A percentile compares a stretch with the other conserved stretches of the same genome.
Evolutionary conservation across 2,329 filamentous ascomycete genomes (phyloP).

Genomic region (Colletotrichum spinosum): DNA sequence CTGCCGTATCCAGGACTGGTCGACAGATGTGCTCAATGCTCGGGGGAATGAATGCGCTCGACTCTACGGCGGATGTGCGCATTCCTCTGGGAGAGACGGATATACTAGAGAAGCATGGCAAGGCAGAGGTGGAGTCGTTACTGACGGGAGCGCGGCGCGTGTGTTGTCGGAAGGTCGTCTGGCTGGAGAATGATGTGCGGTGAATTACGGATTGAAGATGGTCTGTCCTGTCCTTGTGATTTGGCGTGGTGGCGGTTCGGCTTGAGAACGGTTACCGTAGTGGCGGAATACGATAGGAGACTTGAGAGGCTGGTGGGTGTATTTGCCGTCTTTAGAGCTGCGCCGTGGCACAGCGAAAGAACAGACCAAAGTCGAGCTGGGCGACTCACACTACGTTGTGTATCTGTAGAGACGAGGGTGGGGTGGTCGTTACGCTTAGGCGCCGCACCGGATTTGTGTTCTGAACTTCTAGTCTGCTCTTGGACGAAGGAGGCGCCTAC

Average conservation of each 20-base stretch:
- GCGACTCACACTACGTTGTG: not conserved
- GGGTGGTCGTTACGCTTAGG: slow-evolving; percentile 37
- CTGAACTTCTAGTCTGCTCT: slow-evolving; percentile 32
- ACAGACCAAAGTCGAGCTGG: slow-evolving; percentile 24
- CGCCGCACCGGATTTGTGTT: slow-evolving; percentile 30
- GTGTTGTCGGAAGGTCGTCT: slow-evolving; percentile 13
- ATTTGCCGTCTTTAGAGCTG: slow-evolving; percentile 34
- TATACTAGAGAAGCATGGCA: slow-evolving; percentile 33
- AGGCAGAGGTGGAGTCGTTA: slow-evolving; percentile 16
- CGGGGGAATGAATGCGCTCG: slow-evolving; percentile 28
- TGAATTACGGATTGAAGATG: not conserved
- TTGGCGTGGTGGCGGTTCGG: slow-evolving; percentile 34
- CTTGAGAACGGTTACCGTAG: slow-evolving; percentile 23
- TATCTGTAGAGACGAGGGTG: slow-evolving; percentile 32
- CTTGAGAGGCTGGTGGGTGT: slow-evolving; percentile 33
- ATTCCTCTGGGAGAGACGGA: slow-evolving; percentile 35
- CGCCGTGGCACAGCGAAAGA: slow-evolving; percentile 32
- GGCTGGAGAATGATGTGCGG: slow-evolving; percentile 15
- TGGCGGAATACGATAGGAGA: slow-evolving; percentile 18
- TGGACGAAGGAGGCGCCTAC: slow-evolving; percentile 13
- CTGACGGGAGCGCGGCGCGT: slow-evolving; percentile 26
- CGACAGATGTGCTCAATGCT: slow-evolving; percentile 3
- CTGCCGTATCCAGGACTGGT: slow-evolving; percentile 22
- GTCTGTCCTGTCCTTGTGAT: slow-evolving; percentile 33
- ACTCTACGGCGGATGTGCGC: slow-evolving; percentile 28